Evolutionary conservation across 2,329 filamentous ascomycete species (phyloP).

Genomic region (Colletotrichum cuscutae): DNA sequence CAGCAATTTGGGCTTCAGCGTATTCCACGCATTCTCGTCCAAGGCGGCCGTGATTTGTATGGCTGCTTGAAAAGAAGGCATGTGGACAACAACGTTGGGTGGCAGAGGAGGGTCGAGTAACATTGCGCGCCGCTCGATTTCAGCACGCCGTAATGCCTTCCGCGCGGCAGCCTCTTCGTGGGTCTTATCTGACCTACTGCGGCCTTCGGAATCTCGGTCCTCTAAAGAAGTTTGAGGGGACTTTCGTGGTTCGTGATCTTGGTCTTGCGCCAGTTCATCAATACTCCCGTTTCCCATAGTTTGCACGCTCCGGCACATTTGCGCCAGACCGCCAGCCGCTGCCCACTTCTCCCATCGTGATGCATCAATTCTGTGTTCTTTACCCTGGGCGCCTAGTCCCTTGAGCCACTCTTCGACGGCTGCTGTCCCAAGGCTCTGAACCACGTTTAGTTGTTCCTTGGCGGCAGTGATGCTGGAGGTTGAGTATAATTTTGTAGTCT

Average conservation of each 20-base stretch:
- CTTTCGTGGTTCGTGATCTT: too few relatives aligned
- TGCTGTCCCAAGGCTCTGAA: slow-evolving; percentile 73
- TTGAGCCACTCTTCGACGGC: slow-evolving; percentile 83
- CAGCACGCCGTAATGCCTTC: slow-evolving; percentile 71
- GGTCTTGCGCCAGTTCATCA: background rate
- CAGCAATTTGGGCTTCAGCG: slow-evolving; percentile 74
- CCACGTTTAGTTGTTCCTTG: slow-evolving; percentile 70
- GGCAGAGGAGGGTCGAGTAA: slow-evolving; percentile 73
- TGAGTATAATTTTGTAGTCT: slow-evolving; percentile 74
- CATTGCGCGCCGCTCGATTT: slow-evolving; percentile 78
- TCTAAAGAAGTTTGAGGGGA: background rate
- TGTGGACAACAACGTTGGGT: slow-evolving; percentile 71
- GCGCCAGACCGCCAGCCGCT: slow-evolving; percentile 51
- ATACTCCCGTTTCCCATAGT: slow-evolving; percentile 58
- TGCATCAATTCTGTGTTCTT: slow-evolving; percentile 68
- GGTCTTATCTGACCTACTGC: background rate
- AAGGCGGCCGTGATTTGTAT: slow-evolving; percentile 75
- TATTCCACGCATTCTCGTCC: slow-evolving; percentile 75
- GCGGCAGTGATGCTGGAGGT: slow-evolving; percentile 71
- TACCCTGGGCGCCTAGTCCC: slow-evolving; percentile 73
- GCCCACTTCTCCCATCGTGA: slow-evolving; percentile 83
- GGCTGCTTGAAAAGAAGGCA: slow-evolving; percentile 79
- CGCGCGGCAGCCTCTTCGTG: slow-evolving; percentile 69
- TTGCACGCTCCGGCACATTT: slow-evolving; percentile 45
- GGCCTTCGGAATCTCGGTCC: background rate